Conservation (phyloP, 352 stramenopile species). For the Pilasporangium apinafurcum region DNA sequence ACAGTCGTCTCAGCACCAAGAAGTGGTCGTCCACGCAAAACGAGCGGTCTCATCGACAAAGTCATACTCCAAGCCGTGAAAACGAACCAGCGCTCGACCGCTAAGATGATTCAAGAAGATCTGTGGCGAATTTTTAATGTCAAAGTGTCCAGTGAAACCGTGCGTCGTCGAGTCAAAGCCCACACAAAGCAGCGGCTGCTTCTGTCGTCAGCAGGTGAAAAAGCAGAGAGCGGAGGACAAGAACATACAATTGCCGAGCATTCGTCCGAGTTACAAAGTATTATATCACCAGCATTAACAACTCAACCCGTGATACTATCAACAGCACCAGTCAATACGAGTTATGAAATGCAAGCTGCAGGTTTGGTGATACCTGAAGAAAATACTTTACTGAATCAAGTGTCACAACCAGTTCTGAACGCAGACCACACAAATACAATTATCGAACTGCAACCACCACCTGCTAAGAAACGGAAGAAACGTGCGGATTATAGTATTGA, state of each 20-base stretch:
- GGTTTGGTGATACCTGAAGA: too few relatives aligned
- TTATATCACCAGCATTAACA: too few relatives aligned
- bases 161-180: constrained; percentile 46
- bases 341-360: too few relatives aligned
- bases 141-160: constrained; percentile 53
- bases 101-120: constrained; percentile 60
- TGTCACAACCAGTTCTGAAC: too few relatives aligned
- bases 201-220: not conserved
- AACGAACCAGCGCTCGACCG: constrained; percentile 40
- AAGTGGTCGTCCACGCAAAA: constrained; percentile 62
- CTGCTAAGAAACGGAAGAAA: constrained; percentile 23
- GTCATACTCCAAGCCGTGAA: constrained; percentile 61
- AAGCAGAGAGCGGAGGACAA: too few relatives aligned
- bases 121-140: constrained; percentile 45
- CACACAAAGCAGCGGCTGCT: constrained; percentile 32
- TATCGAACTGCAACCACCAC: too few relatives aligned
- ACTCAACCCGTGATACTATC: too few relatives aligned
- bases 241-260: too few relatives aligned
- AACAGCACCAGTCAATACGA: too few relatives aligned
- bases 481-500: constrained; percentile 53
- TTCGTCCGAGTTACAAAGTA: too few relatives aligned
- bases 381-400: too few relatives aligned
- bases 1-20: constrained; percentile 41
- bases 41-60: constrained; percentile 50
- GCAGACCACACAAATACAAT: too few relatives aligned